Conservation (phyloP, 768 basidiomycete genomes). For the Trametes cingulata region DNA sequence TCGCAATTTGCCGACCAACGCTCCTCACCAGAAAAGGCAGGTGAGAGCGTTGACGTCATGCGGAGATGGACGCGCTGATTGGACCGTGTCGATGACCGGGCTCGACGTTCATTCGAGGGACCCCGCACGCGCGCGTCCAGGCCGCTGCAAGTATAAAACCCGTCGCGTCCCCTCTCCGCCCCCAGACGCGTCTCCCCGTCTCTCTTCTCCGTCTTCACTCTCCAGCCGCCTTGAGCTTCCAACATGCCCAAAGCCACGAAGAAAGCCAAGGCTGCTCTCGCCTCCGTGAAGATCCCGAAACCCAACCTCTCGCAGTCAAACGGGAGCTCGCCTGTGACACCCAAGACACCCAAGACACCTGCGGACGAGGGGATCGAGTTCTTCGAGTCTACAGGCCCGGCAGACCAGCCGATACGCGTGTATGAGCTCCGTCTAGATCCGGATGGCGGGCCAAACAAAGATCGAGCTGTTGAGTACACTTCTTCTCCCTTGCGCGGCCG, state of each 20-base stretch:
- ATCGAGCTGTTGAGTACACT: slow-evolving; percentile 61
- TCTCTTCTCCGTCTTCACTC: slow-evolving; percentile 6
- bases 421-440: slow-evolving; percentile 85
- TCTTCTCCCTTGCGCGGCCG: background rate
- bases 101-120: slow-evolving; percentile 10
- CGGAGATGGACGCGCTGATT: slow-evolving; percentile 14
- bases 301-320: slow-evolving; percentile 2
- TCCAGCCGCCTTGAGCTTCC: background rate
- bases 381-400: slow-evolving; percentile 61
- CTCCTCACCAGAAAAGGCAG: background rate
- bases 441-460: slow-evolving; percentile 88
- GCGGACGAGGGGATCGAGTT: slow-evolving; percentile 92
- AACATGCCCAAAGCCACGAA: slow-evolving; percentile 18
- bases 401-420: slow-evolving; percentile 72
- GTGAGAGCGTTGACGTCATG: slow-evolving; percentile 22
- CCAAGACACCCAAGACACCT: slow-evolving; percentile 77
- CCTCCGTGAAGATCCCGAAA: slow-evolving; percentile 22
- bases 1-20: background rate
- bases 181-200: slow-evolving; percentile 7
- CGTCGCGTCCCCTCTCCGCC: background rate
- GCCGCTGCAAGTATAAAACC: slow-evolving; percentile 11
- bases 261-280: slow-evolving; percentile 16
- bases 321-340: slow-evolving; percentile 23
- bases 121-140: slow-evolving; percentile 10
- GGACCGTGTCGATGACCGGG: slow-evolving; percentile 9